Evolutionary conservation across 1,139 yeast species (phyloP).

Genomic region (Pneumocystis jirovecii): DNA sequence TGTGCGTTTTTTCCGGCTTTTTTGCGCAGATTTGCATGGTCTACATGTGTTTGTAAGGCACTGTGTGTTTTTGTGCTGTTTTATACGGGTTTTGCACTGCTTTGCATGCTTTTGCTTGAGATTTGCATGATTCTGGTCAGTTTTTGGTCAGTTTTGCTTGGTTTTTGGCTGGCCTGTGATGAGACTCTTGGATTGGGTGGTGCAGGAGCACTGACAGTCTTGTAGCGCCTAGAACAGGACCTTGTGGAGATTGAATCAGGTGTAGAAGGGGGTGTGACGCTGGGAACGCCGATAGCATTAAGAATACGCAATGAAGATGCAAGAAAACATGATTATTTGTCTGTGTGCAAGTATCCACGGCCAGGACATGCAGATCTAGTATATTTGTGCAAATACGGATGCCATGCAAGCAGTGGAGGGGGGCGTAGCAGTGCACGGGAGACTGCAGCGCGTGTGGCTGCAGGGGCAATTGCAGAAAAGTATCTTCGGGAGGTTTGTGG

Average conservation of each 20-base stretch:
- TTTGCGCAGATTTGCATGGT: too few relatives aligned
- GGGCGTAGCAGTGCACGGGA: conserved; percentile 96
- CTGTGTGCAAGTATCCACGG: conserved; percentile 75
- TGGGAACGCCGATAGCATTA: conserved; percentile 95
- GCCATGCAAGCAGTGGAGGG: conserved; percentile 90
- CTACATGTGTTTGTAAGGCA: too few relatives aligned
- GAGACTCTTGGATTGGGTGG: too few relatives aligned
- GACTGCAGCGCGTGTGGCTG: conserved; percentile 92
- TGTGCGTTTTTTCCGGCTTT: too few relatives aligned
- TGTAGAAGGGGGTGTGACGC: conserved; percentile 74
- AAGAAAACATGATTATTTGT: conserved; percentile 56
- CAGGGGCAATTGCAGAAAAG: conserved; percentile 96
- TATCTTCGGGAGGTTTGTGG: conserved; percentile 57
- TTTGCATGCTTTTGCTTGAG: too few relatives aligned
- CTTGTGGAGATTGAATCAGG: conserved; percentile 87
- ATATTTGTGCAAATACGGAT: conserved; percentile 75
- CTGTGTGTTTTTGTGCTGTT: too few relatives aligned
- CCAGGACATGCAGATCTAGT: conserved; percentile 98
- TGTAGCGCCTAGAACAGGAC: conserved; percentile 69
- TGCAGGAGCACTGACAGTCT: neutral
- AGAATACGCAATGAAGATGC: conserved; percentile 86
- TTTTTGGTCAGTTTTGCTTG: too few relatives aligned
- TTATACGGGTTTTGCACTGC: too few relatives aligned
- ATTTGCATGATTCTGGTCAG: too few relatives aligned
- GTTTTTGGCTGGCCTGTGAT: too few relatives aligned